phyloP scores from a whole-genome alignment of 257 asterid species.

The Plectranthus barbatus region DNA sequence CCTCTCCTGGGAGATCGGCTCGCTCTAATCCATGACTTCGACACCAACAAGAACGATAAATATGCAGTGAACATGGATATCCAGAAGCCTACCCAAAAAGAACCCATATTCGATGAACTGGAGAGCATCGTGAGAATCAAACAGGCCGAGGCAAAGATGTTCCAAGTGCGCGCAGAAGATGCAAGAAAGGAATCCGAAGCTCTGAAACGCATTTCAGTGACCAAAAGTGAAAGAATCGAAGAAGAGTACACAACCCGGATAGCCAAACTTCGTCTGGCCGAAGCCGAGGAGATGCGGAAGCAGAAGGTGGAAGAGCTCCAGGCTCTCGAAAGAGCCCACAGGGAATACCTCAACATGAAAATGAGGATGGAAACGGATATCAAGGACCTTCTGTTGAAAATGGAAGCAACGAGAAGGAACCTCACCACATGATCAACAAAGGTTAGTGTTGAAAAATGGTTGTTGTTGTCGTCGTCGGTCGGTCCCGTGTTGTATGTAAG shows the following conservation, averaged over 20 bases:
- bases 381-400: slow-evolving; percentile 76
- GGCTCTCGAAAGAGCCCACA: slow-evolving; percentile 57
- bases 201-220: slow-evolving; percentile 51
- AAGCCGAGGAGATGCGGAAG: slow-evolving; percentile 88
- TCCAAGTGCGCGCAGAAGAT: slow-evolving; percentile 82
- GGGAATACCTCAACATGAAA: slow-evolving; percentile 77
- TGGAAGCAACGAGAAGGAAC: slow-evolving; percentile 86
- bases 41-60: slow-evolving; percentile 34
- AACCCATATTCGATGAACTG: slow-evolving; percentile 66
- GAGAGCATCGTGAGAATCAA: slow-evolving; percentile 89
- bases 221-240: slow-evolving; percentile 65
- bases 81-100: slow-evolving; percentile 32
- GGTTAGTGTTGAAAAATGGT: slow-evolving; percentile 6
- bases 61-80: slow-evolving; percentile 30
- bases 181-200: slow-evolving; percentile 88
- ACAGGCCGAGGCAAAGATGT: slow-evolving; percentile 90
- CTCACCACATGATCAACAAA: slow-evolving; percentile 34
- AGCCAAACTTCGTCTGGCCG: slow-evolving; percentile 56
- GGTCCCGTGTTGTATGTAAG: not conserved
- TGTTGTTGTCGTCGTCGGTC: too few relatives aligned
- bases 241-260: slow-evolving; percentile 66
- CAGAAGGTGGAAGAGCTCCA: slow-evolving; percentile 81
- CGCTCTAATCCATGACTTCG: slow-evolving; percentile 32
- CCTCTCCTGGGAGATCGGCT: slow-evolving; percentile 44
- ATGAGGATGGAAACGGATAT: slow-evolving; percentile 88